Conservation (phyloP, 352 stramenopile species). For the Phytophthora macrochlamydospora region DNA sequence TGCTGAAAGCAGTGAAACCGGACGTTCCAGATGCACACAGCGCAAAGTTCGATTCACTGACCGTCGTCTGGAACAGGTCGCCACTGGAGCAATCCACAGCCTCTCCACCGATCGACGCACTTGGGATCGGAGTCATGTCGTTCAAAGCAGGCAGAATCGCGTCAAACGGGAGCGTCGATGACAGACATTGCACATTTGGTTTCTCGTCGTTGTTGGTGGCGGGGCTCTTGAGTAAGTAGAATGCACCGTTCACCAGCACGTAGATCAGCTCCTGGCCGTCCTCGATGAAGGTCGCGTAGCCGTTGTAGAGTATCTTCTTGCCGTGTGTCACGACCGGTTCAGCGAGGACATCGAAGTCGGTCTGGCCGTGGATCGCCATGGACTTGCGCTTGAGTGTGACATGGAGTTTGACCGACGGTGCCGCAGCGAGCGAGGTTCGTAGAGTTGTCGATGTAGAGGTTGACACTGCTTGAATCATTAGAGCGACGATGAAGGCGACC, state of each 20-base stretch:
- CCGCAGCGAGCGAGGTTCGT: conserved; percentile 1
- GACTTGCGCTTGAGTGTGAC: conserved; percentile 5
- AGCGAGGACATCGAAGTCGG: neutral
- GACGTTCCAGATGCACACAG: neutral
- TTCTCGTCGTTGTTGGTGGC: neutral
- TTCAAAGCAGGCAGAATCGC: too few relatives aligned
- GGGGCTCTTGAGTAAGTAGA: neutral
- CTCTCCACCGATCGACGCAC: too few relatives aligned
- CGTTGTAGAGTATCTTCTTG: neutral
- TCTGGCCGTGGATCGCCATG: conserved; percentile 17
- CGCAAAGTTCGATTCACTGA: neutral
- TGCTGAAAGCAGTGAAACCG: neutral
- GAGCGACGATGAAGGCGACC: too few relatives aligned
- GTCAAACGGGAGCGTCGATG: neutral
- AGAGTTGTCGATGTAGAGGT: too few relatives aligned
- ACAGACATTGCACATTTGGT: neutral
- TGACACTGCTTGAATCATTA: too few relatives aligned
- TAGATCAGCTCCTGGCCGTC: neutral
- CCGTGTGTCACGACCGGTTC: neutral
- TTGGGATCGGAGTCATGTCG: too few relatives aligned
- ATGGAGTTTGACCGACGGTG: conserved; percentile 4
- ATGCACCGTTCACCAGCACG: neutral
- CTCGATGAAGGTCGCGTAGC: neutral
- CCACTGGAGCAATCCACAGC: neutral
- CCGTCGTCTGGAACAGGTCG: neutral